Conservation (phyloP, 116 monocot species). For the Posidonia oceanica region DNA sequence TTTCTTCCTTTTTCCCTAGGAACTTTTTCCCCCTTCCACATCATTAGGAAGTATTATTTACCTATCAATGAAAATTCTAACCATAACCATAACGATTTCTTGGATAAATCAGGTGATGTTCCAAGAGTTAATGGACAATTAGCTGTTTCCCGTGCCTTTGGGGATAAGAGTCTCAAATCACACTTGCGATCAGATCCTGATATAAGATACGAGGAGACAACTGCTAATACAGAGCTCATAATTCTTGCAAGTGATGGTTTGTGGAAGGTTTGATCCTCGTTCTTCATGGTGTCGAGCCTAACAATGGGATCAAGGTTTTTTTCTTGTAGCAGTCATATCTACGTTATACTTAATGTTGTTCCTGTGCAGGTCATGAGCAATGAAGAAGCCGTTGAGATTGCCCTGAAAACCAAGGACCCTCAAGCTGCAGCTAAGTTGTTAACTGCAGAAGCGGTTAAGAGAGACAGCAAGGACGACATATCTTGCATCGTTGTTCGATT, state of each 20-base stretch:
- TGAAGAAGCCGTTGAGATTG: slow-evolving; percentile 66
- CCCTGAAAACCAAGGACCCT: slow-evolving; percentile 48
- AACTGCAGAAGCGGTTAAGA: slow-evolving; percentile 49
- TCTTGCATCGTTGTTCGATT: slow-evolving; percentile 82
- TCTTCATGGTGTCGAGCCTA: background rate
- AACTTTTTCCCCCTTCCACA: no score
- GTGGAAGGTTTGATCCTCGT: slow-evolving; percentile 60
- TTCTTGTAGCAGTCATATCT: background rate
- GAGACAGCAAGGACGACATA: slow-evolving; percentile 83
- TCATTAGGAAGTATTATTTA: background rate
- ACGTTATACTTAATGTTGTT: background rate
- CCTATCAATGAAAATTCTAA: background rate
- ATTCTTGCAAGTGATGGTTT: slow-evolving; percentile 88
- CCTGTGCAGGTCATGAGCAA: slow-evolving; percentile 60
- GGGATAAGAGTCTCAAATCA: slow-evolving; percentile 78
- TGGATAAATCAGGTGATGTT: slow-evolving; percentile 58
- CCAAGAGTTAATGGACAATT: slow-evolving; percentile 91
- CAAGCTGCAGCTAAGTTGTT: slow-evolving; percentile 61
- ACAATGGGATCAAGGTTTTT: background rate
- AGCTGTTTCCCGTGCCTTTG: slow-evolving; percentile 90
- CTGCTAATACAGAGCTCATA: slow-evolving; percentile 40
- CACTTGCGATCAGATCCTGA: slow-evolving; percentile 82
- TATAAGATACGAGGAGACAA: slow-evolving; percentile 23
- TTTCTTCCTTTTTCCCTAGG: no score
- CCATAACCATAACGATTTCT: background rate